Conservation (phyloP, 2,329 filamentous ascomycete genomes). For the Exophiala sp. region DNA sequence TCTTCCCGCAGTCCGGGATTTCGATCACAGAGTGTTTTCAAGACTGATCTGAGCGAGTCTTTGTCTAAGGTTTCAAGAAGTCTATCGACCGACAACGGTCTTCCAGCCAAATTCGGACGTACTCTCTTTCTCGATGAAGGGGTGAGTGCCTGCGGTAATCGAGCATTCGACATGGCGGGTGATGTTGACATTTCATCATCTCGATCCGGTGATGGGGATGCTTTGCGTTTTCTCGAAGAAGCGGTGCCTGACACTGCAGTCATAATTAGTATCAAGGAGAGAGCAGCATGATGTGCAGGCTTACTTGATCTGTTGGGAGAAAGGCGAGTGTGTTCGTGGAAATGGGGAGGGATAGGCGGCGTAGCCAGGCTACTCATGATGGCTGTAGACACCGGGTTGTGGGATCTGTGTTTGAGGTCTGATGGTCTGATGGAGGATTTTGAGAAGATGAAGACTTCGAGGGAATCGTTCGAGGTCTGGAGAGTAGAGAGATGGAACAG, state of each 20-base stretch:
- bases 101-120: slow-evolving; percentile 65
- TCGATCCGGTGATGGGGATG: slow-evolving; percentile 37
- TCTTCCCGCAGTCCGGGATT: slow-evolving; percentile 83
- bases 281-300: slow-evolving; percentile 26
- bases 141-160: slow-evolving; percentile 64
- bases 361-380: slow-evolving; percentile 61
- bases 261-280: slow-evolving; percentile 9
- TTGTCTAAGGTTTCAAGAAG: slow-evolving; percentile 92
- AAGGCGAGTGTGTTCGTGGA: slow-evolving; percentile 58
- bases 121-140: slow-evolving; percentile 65
- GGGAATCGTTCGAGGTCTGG: background rate
- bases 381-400: slow-evolving; percentile 27
- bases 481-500: background rate
- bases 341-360: slow-evolving; percentile 61
- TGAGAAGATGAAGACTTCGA: background rate
- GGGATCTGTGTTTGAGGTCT: background rate
- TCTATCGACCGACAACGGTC: slow-evolving; percentile 65
- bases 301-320: slow-evolving; percentile 60
- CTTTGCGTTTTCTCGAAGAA: slow-evolving; percentile 74
- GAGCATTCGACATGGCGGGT: slow-evolving; percentile 75
- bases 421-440: background rate
- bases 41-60: slow-evolving; percentile 74
- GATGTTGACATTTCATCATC: slow-evolving; percentile 84
- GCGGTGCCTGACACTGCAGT: slow-evolving; percentile 34
- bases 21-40: slow-evolving; percentile 88